Percentiles rank a stretch among this genome's conserved stretches.
Conservation (phyloP, 768 basidiomycete species). For the Pisolithus marmoratus region DNA sequence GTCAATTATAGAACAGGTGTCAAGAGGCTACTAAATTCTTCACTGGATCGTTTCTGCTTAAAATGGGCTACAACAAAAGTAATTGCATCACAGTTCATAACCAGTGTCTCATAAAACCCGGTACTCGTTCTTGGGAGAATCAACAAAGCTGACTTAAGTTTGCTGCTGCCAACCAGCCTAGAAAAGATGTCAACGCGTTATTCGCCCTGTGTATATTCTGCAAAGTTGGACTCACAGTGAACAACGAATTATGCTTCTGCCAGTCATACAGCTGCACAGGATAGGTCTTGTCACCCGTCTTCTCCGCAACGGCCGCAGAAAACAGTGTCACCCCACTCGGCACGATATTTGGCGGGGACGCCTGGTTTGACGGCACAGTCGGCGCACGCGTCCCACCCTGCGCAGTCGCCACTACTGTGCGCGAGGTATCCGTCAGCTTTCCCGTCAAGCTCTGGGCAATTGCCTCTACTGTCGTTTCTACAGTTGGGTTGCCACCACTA, state of each 20-base stretch:
- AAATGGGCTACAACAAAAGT: no score
- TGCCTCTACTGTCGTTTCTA: slow-evolving; percentile 9
- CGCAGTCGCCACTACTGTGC: slow-evolving; percentile 13
- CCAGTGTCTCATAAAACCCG: no score
- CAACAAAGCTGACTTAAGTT: no score
- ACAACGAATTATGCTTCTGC: slow-evolving; percentile 14
- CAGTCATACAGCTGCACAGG: slow-evolving; percentile 20
- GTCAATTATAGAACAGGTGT: no score
- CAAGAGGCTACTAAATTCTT: no score
- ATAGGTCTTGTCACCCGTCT: slow-evolving; percentile 7
- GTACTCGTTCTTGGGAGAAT: no score
- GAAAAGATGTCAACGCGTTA: background rate
- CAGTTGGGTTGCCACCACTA: slow-evolving; percentile 1
- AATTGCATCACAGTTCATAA: no score
- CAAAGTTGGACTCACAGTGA: slow-evolving; percentile 12
- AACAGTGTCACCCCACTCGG: slow-evolving; percentile 17
- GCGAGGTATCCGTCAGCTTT: slow-evolving; percentile 11
- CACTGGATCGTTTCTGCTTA: no score
- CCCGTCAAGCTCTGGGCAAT: slow-evolving; percentile 12
- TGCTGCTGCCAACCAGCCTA: no score
- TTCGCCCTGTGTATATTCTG: background rate
- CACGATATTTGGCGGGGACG: slow-evolving; percentile 8
- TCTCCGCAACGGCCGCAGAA: slow-evolving; percentile 18
- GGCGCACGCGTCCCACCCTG: slow-evolving; percentile 2
- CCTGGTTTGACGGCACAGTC: background rate